Evolutionary conservation across 1,284 basidiomycete species (phyloP), one percentile per base, ranked within the genome.

Genomic region (Wallemia hederae): DNA sequence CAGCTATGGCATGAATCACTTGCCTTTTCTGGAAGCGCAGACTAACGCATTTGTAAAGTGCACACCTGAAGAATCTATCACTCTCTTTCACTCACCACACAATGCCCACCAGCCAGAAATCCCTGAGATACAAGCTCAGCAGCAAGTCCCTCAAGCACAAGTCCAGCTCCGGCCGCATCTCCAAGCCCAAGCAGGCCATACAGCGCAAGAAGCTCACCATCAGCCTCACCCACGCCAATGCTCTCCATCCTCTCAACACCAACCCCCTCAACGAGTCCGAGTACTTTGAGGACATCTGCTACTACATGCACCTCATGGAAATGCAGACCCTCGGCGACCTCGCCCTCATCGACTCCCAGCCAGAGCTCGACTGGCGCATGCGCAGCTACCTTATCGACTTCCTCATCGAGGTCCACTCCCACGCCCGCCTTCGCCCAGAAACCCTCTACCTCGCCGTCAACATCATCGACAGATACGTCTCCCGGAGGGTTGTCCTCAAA

Each of bases 381-480:
- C 86, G 94, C n/a, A 88, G 90, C 26, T 94, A 87, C 75, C 80
- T 99, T 55, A 89, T 98, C 68, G 94, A 99, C 72, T 99, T 98
- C 72, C 79, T 99, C 67, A 85, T 99, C 70, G 94, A 98, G 73
- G 87, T 98, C 65, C 94, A 99, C 73, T 89, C 92, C 69, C 87
- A 85, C 64, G 91, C 96, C 75, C 80, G 90, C 56, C 80, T 99
- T 55, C 87, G 92, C 33, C 90, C 94, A 11, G 94, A 99, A 74
- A 98, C 94, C 1, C 79, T 99, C 63, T 98, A 96, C 73, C 84
- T 99, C 69, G 86, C 92, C 26, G 79, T 97, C 74, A 98, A 98
- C 76, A 92, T 99, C 70, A 83, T 98, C 70, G 94, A 99, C 73
- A 89, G 94, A 66, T 99, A 98, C 72, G 88, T 98, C 27, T 97